Evolutionary conservation across 192 early-diverging fungal species (phyloP).

Genomic region (Umbelopsis isabellina): DNA sequence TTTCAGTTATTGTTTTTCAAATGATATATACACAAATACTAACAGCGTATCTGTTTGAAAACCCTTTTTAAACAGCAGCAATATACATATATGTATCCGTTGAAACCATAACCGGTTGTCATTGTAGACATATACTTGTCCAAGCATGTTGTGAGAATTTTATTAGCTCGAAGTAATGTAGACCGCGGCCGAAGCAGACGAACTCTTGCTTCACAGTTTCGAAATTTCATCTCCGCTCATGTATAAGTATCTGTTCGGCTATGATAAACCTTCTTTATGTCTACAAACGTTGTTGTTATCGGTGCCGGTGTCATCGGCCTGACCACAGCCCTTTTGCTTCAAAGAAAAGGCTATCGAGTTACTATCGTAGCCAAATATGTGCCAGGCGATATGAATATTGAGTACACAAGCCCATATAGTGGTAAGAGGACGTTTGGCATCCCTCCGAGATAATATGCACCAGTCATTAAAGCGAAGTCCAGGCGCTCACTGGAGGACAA

Average conservation of each 20-base stretch:
- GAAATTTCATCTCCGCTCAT: not conserved
- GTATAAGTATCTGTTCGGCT: not conserved
- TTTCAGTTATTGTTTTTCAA: too few species aligned
- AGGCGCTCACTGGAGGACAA: constrained; percentile 61
- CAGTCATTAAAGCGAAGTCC: constrained; percentile 32
- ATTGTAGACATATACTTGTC: too few species aligned
- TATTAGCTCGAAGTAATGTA: too few species aligned
- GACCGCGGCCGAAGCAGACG: too few species aligned
- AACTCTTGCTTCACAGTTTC: too few species aligned
- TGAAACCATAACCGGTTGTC: too few species aligned
- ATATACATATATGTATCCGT: too few species aligned
- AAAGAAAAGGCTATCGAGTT: constrained; percentile 51
- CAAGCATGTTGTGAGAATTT: too few species aligned
- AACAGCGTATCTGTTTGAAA: too few species aligned
- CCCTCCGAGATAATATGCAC: not conserved
- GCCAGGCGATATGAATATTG: constrained; percentile 42
- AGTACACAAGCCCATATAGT: constrained; percentile 56
- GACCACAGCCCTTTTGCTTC: constrained; percentile 57
- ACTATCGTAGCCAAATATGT: constrained; percentile 49
- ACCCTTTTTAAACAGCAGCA: too few species aligned
- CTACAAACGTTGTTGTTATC: constrained; percentile 29
- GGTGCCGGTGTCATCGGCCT: constrained; percentile 72
- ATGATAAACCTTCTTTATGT: not conserved
- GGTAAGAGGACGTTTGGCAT: constrained; percentile 6
- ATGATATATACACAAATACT: too few species aligned